Percentiles rank a stretch among this genome's conserved stretches.
phyloP scores from a whole-genome alignment of 305 asterid species.

The Fraxinus floribunda region DNA sequence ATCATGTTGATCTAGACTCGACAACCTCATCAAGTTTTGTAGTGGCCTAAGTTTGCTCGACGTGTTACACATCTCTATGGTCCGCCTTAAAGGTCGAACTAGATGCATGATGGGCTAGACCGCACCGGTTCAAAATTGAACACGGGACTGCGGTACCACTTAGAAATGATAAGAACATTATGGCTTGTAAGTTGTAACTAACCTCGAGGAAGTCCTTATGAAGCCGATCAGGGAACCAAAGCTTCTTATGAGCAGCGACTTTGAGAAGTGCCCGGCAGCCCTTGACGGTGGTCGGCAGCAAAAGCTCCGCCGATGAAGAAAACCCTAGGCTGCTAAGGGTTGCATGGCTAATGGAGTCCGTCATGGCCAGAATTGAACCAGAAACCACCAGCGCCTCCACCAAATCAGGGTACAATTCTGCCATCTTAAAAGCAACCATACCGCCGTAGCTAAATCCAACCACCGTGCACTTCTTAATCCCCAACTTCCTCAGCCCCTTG shows the following conservation, averaged over 20 bases:
- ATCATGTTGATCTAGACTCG: neutral
- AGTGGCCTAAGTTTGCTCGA: neutral
- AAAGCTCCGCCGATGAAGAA: slow-evolving; percentile 66
- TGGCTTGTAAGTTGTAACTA: neutral
- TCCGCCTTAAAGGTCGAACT: neutral
- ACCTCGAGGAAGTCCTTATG: slow-evolving; percentile 81
- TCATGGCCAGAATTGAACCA: slow-evolving; percentile 73
- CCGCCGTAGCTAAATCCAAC: slow-evolving; percentile 98
- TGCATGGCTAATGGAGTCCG: slow-evolving; percentile 54
- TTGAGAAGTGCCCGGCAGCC: slow-evolving; percentile 69
- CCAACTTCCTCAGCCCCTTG: slow-evolving; percentile 61
- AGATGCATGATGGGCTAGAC: neutral
- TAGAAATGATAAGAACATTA: no score
- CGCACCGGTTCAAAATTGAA: neutral
- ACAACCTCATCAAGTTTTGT: neutral
- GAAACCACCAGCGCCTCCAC: slow-evolving; percentile 69
- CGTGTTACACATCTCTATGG: neutral
- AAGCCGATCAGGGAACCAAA: slow-evolving; percentile 87
- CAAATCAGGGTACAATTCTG: slow-evolving; percentile 62
- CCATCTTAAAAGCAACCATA: slow-evolving; percentile 94
- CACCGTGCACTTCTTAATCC: slow-evolving; percentile 64
- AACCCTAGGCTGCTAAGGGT: slow-evolving; percentile 63
- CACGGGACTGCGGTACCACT: neutral
- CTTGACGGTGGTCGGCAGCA: slow-evolving; percentile 66
- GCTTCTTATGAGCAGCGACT: slow-evolving; percentile 71